Base-by-base conservation (phyloP, 1,284 basidiomycete genomes). In the Melampsora larici-populina region DNA sequence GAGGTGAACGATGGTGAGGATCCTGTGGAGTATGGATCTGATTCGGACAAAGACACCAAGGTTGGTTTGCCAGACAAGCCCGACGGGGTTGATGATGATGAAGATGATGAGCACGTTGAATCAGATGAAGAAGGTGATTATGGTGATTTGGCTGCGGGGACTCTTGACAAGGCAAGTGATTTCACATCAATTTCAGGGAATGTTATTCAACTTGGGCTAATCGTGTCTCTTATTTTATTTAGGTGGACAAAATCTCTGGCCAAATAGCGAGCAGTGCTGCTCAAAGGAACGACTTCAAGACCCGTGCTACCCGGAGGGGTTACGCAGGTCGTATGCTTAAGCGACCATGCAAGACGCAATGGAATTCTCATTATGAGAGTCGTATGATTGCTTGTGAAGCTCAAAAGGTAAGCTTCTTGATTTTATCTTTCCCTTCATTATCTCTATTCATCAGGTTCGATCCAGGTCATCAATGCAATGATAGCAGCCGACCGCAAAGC, bases 341-440 rank as follows among this genome's bases (percentile, higher is more conserved):
- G n/a, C n/a, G n/a, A n/a, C n/a, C 36, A 36, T 36, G 36, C 36
- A 36, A 36, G 36, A 36, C 36, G 3, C 36, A 43, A 66, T 66
- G 64, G 31, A 66, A 66, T n/a, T 11, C 46, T 33, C 15, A 66
- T n/a, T 66, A 66, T 21, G 11, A 66, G 36, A 66, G 64, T 43
- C 31, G 24, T n/a, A 40, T 36, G 36, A 31, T n/a, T 21, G 64
- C 26, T n/a, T 18, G 36, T 8, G 40, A 33, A 31, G 64, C 64
- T 9, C 36, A 17, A 21, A 7, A 66, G 36, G 64, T 66, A n/a
- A 31, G 64, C 17, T 17, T n/a, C n/a, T 58, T 29, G 4, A 5
- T 36, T 9, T 36, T 9, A 36, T 36, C 36, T 36, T 9, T 36
- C 36, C 3, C 36, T 36, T 36, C 3, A 3, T 36, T 36, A n/a